phyloP scores from a whole-genome alignment of 1,284 basidiomycete genomes.

The Violaceomyces palustris region DNA sequence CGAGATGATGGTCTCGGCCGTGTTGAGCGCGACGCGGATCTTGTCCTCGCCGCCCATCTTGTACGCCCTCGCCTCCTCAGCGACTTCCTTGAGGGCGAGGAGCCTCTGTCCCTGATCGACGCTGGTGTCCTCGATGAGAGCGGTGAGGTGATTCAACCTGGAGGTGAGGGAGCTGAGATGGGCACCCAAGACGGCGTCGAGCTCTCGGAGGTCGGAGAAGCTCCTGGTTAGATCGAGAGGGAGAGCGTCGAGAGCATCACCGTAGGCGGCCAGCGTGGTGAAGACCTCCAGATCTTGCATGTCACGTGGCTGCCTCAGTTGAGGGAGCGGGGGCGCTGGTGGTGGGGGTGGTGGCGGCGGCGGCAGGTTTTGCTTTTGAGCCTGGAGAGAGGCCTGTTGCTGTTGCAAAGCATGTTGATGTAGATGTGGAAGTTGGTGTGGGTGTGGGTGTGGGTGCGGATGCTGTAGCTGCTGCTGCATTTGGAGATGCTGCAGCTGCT shows the following conservation, averaged over 20 bases:
- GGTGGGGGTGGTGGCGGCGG: no score
- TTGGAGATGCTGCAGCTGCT: no score
- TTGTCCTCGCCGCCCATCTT: conserved; percentile 97
- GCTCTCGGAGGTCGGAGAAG: conserved; percentile 91
- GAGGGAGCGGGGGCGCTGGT: no score
- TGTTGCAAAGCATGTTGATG: no score
- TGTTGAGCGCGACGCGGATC: conserved; percentile 90
- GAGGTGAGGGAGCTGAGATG: conserved; percentile 46
- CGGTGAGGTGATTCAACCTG: conserved; percentile 41
- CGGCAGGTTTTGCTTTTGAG: no score
- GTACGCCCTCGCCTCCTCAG: conserved; percentile 83
- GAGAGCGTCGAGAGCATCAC: conserved; percentile 83
- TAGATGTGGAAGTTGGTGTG: no score
- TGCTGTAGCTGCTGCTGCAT: no score
- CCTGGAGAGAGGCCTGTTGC: no score
- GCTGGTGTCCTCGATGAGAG: conserved; percentile 58
- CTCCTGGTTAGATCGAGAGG: conserved; percentile 89
- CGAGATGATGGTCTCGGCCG: conserved; percentile 67
- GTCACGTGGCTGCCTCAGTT: no score
- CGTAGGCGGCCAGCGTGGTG: conserved; percentile 49
- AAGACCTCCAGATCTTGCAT: no score
- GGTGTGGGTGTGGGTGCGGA: no score
- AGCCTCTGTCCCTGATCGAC: conserved; percentile 73
- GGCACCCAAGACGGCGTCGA: conserved; percentile 85
- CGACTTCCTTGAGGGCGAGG: conserved; percentile 81